Percentiles rank a stretch among this genome's conserved stretches.
phyloP scores from a whole-genome alignment of 176 grass and related monocot species.

The maize (Zea mays) region DNA sequence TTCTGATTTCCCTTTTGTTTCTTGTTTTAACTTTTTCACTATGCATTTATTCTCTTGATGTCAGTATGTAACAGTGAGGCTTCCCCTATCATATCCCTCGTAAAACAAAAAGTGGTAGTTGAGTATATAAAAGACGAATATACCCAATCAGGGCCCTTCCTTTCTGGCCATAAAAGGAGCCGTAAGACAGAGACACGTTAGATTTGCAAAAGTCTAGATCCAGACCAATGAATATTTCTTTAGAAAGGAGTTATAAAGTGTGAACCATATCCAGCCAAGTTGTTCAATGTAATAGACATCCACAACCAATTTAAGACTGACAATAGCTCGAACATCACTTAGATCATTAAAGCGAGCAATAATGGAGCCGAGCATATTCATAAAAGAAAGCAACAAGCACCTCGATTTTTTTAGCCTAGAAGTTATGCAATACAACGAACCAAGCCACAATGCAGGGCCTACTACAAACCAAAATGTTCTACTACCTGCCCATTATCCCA shows the following conservation, averaged over 20 bases:
- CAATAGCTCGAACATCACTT: conserved; percentile 34
- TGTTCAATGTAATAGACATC: conserved; percentile 29
- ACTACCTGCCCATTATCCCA: conserved; percentile 5
- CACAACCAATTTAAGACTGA: conserved; percentile 26
- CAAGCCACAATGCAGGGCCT: too few relatives aligned
- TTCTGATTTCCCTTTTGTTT: background rate
- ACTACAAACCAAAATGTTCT: background rate
- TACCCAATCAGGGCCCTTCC: background rate
- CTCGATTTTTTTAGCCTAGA: background rate
- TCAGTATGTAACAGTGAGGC: background rate
- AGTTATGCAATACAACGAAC: background rate
- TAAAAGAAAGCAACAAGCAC: conserved; percentile 35
- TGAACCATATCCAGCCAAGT: conserved; percentile 24
- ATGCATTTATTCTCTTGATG: conserved; percentile 4
- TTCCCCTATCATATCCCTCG: background rate
- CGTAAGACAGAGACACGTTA: background rate
- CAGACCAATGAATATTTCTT: conserved; percentile 12
- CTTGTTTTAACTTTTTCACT: background rate
- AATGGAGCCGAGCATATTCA: conserved; percentile 18
- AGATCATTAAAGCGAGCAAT: conserved; percentile 28
- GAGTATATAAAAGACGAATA: conserved; percentile 1
- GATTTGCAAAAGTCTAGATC: conserved; percentile 3
- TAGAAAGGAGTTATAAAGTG: conserved; percentile 15
- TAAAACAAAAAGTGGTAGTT: background rate
- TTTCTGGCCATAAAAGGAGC: conserved; percentile 30